Evolutionary conservation across 2,329 filamentous ascomycete genomes (phyloP).

Genomic region (Cercospora sp.): DNA sequence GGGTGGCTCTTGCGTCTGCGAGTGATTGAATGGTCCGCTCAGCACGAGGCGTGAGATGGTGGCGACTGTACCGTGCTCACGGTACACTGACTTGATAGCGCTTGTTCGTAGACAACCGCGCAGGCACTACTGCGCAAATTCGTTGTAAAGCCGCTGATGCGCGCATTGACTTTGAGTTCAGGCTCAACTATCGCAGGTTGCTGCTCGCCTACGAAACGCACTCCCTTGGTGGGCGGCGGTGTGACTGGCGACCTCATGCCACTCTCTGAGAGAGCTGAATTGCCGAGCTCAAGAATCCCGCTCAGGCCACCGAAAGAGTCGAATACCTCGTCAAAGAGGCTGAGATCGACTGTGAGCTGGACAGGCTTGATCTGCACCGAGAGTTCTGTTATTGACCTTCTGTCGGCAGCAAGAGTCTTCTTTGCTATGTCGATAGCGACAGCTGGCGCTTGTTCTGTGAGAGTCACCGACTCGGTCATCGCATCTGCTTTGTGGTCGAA

Average conservation of each 20-base stretch:
- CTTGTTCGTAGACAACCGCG: constrained; percentile 74
- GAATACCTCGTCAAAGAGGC: constrained; percentile 80
- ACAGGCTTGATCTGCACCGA: constrained; percentile 76
- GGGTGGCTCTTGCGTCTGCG: constrained; percentile 43
- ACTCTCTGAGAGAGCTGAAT: constrained; percentile 73
- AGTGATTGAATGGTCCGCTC: constrained; percentile 61
- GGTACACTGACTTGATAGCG: constrained; percentile 76
- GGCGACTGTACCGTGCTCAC: constrained; percentile 70
- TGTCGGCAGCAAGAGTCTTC: constrained; percentile 26
- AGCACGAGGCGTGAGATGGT: constrained; percentile 75
- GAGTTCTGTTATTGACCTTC: constrained; percentile 41
- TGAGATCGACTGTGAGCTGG: constrained; percentile 73
- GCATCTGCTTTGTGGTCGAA: constrained; percentile 25
- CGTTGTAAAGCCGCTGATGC: constrained; percentile 74
- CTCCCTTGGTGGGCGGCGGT: constrained; percentile 49
- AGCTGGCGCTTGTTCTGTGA: constrained; percentile 27
- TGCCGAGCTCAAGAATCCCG: constrained; percentile 84
- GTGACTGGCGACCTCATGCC: constrained; percentile 37
- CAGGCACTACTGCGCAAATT: constrained; percentile 77
- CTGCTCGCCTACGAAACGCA: constrained; percentile 57
- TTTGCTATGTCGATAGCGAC: constrained; percentile 27
- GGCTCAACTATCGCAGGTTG: constrained; percentile 34
- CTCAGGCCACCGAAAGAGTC: constrained; percentile 89
- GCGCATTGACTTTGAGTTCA: constrained; percentile 67
- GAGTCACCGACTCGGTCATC: constrained; percentile 22